Percentiles rank a stretch among this genome's conserved stretches.
Evolutionary conservation across 1,284 basidiomycete species (phyloP).

Genomic region (Phellopilus nigrolimitatus): DNA sequence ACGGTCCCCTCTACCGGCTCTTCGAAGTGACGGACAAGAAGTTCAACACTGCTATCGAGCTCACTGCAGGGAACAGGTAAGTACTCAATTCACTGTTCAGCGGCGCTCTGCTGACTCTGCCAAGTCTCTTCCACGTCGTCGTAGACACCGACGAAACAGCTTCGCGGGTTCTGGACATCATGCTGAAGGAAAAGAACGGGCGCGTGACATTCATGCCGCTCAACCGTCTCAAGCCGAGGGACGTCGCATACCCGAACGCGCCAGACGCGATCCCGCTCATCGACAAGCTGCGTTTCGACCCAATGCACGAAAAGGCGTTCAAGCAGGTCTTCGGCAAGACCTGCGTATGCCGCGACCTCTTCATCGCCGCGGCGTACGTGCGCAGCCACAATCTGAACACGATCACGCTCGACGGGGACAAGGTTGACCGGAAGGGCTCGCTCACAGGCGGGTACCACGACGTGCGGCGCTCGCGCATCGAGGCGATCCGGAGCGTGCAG

Average conservation of each 20-base stretch:
- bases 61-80: constrained; percentile 91
- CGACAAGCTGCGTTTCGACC: constrained; percentile 79
- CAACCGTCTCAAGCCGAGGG: constrained; percentile 88
- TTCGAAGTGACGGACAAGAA: constrained; percentile 87
- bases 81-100: constrained; percentile 10
- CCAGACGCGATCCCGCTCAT: constrained; percentile 88
- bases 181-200: constrained; percentile 90
- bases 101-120: constrained; percentile 10
- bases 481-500: constrained; percentile 77
- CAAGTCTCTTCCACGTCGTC: constrained; percentile 93
- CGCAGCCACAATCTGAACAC: constrained; percentile 94
- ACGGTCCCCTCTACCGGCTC: constrained; percentile 91
- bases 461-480: constrained; percentile 83
- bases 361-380: constrained; percentile 91
- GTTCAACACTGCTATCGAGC: constrained; percentile 91
- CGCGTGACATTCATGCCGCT: constrained; percentile 98
- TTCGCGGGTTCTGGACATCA: constrained; percentile 80
- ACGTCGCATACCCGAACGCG: constrained; percentile 63
- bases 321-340: constrained; percentile 99
- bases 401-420: constrained; percentile 97
- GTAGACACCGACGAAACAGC: constrained; percentile 96
- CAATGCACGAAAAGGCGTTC: constrained; percentile 75
- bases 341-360: constrained; percentile 90
- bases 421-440: constrained; percentile 94
- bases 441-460: constrained; percentile 97